Conservation (phyloP, 495 filamentous ascomycete genomes). For the Lineolata rhizophorae region DNA sequence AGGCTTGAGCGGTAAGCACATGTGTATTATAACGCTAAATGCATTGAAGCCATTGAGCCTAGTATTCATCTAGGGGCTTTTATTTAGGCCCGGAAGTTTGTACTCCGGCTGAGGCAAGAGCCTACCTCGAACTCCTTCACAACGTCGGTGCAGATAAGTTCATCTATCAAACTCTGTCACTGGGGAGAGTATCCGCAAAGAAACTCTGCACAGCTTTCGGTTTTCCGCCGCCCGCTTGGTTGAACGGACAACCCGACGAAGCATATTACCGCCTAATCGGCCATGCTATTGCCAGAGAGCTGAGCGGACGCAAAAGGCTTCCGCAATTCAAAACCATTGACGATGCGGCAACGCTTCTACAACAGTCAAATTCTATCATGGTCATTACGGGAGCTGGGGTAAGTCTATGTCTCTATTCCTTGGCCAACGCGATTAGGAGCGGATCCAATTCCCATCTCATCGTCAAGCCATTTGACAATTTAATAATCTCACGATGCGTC, state of each 20-base stretch:
- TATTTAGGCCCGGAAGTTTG: conserved; percentile 28
- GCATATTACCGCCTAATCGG: conserved; percentile 52
- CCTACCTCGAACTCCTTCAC: conserved; percentile 46
- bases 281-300: conserved; percentile 59
- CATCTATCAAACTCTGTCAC: conserved; percentile 45
- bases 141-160: conserved; percentile 57
- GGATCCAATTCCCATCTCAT: too few species aligned
- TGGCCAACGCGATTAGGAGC: too few species aligned
- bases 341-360: conserved; percentile 47
- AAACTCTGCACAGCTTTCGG: conserved; percentile 88
- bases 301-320: conserved; percentile 62
- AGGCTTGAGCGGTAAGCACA: too few species aligned
- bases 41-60: neutral
- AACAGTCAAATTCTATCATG: neutral
- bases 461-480: too few species aligned
- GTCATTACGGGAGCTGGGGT: neutral
- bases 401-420: too few species aligned
- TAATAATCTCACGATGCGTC: too few species aligned
- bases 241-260: conserved; percentile 26
- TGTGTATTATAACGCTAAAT: neutral
- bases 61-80: neutral
- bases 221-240: conserved; percentile 49
- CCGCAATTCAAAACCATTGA: conserved; percentile 65
- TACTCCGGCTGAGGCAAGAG: conserved; percentile 47
- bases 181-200: conserved; percentile 46